Conservation (phyloP, 192 early-diverging fungal species). For the Spinellus fusiger region DNA sequence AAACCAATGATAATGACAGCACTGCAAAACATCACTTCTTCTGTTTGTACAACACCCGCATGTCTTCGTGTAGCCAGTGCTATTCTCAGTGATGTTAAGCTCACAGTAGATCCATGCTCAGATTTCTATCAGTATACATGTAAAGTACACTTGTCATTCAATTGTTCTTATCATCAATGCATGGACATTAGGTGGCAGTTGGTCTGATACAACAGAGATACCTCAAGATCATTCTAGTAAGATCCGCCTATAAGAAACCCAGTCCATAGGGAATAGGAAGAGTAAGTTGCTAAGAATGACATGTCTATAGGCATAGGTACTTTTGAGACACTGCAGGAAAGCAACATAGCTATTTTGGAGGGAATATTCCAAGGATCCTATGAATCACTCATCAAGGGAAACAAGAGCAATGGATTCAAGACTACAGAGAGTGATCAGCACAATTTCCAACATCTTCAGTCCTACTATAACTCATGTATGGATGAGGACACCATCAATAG, state of each 20-base stretch:
- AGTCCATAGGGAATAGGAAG: neutral
- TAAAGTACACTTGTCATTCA: conserved; percentile 25
- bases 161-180: neutral
- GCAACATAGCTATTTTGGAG: conserved; percentile 35
- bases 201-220: conserved; percentile 44
- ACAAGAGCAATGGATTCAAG: conserved; percentile 11
- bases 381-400: conserved; percentile 12
- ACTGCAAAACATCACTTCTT: neutral
- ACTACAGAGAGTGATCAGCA: conserved; percentile 34
- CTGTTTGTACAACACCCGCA: conserved; percentile 43
- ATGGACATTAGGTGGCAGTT: conserved; percentile 55
- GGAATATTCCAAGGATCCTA: conserved; percentile 45
- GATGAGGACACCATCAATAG: conserved; percentile 33
- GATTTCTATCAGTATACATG: conserved; percentile 66
- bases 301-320: conserved; percentile 8
- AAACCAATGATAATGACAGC: neutral
- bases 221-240: conserved; percentile 52
- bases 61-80: conserved; percentile 48
- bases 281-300: neutral
- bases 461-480: conserved; percentile 52
- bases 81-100: conserved; percentile 50
- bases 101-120: conserved; percentile 52
- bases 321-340: conserved; percentile 15
- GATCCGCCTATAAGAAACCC: neutral
- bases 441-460: conserved; percentile 51